Conservation (phyloP, 179 eudicot genomes). For the Carnegiea gigantea region DNA sequence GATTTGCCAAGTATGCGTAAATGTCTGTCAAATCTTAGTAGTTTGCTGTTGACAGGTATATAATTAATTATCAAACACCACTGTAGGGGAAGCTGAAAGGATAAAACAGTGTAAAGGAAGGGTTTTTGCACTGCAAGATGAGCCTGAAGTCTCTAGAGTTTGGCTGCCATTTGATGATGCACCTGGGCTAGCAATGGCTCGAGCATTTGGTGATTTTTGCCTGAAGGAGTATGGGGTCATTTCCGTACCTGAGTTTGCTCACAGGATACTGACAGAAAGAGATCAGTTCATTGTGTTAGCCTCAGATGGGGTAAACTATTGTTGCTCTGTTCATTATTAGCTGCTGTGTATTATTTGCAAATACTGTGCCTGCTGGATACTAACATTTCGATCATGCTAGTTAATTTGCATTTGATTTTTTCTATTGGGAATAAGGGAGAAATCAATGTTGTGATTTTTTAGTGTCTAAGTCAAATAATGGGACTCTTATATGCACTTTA, state of each 20-base stretch:
- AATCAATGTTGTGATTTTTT: background rate
- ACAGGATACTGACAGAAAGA: conserved; percentile 60
- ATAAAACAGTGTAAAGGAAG: conserved; percentile 89
- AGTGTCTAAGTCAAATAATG: too few species aligned
- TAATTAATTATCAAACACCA: conserved; percentile 13
- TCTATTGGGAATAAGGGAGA: background rate
- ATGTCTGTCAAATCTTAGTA: background rate
- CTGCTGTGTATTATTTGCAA: background rate
- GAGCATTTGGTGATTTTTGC: conserved; percentile 98
- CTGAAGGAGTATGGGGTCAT: conserved; percentile 95
- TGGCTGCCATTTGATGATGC: conserved; percentile 99
- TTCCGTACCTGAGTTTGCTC: conserved; percentile 87
- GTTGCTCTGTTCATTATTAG: conserved; percentile 1
- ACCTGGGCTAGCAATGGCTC: conserved; percentile 99
- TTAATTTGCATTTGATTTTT: too few species aligned
- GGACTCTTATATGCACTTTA: too few species aligned
- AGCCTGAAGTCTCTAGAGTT: conserved; percentile 95
- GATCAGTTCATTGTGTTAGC: conserved; percentile 93
- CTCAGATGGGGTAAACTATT: conserved; percentile 86
- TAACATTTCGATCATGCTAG: too few species aligned
- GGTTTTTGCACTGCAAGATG: conserved; percentile 99
- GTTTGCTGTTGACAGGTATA: too few species aligned
- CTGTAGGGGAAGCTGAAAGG: conserved; percentile 90
- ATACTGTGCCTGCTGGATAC: conserved; percentile 7
- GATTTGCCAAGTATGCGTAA: conserved; percentile 81